phyloP scores from a whole-genome alignment of 306 rosid species.

The Lithocarpus polystachyus region DNA sequence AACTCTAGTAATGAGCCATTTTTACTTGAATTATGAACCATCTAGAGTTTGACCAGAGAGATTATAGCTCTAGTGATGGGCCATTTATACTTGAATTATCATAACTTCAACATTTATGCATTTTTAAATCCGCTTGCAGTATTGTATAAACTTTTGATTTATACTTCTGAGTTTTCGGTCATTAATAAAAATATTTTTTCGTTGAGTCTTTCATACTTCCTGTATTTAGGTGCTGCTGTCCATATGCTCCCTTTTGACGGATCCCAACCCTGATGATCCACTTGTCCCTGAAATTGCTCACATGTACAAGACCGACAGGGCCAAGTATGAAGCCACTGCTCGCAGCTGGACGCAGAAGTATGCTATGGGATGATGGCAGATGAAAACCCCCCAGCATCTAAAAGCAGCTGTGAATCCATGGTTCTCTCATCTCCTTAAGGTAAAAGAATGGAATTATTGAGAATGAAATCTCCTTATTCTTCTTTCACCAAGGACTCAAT shows the following conservation, averaged over 20 bases:
- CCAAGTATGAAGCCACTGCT: constrained; percentile 86
- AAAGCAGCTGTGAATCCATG: constrained; percentile 18
- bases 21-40: not conserved
- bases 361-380: constrained; percentile 66
- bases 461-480: constrained; percentile 29
- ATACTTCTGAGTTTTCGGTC: not conserved
- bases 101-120: not conserved
- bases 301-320: constrained; percentile 85
- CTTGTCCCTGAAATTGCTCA: constrained; percentile 90
- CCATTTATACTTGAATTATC: not conserved
- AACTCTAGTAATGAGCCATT: too few relatives aligned
- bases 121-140: not conserved
- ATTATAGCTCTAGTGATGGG: not conserved
- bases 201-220: not conserved
- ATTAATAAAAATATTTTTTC: not conserved
- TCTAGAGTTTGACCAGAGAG: not conserved
- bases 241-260: constrained; percentile 80
- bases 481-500: constrained; percentile 31
- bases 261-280: constrained; percentile 89
- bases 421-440: constrained; percentile 32
- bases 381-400: constrained; percentile 6
- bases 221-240: constrained; percentile 71
- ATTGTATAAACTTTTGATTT: not conserved
- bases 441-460: constrained; percentile 29
- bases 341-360: constrained; percentile 95